Conservation (phyloP, 306 rosid species). For the Casuarina equisetifolia region DNA sequence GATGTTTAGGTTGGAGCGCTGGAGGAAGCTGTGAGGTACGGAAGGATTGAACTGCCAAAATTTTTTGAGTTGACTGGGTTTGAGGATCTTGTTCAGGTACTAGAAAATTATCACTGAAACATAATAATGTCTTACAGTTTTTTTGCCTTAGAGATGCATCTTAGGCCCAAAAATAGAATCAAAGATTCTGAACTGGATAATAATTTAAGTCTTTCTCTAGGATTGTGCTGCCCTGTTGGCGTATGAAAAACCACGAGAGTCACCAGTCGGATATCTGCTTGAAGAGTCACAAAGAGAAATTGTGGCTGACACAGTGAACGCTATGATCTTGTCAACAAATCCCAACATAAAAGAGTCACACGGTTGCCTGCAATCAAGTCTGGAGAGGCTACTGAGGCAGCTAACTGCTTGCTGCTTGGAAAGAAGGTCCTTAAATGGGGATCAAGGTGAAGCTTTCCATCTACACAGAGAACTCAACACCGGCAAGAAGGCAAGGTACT, state of each 20-base stretch:
- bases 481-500: slow-evolving; percentile 50
- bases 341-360: slow-evolving; percentile 65
- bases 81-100: slow-evolving; percentile 83
- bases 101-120: not conserved
- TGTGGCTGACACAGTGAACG: slow-evolving; percentile 88
- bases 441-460: slow-evolving; percentile 89
- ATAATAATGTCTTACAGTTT: not conserved
- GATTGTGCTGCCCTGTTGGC: slow-evolving; percentile 96
- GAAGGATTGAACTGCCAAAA: slow-evolving; percentile 69
- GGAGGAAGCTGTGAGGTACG: slow-evolving; percentile 88
- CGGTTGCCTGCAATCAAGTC: slow-evolving; percentile 65
- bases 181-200: not conserved
- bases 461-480: slow-evolving; percentile 67
- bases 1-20: slow-evolving; percentile 72
- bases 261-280: slow-evolving; percentile 83
- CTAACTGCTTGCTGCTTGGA: slow-evolving; percentile 87
- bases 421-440: slow-evolving; percentile 73
- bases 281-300: slow-evolving; percentile 84
- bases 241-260: slow-evolving; percentile 74
- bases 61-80: slow-evolving; percentile 65
- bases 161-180: not conserved
- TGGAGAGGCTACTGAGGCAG: slow-evolving; percentile 83
- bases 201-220: slow-evolving; percentile 31
- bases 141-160: not conserved
- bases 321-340: slow-evolving; percentile 83